Evolutionary conservation across 805 yeast species (phyloP), one percentile per base, ranked within the genome.

Genomic region (Ogataea dorogensis): DNA sequence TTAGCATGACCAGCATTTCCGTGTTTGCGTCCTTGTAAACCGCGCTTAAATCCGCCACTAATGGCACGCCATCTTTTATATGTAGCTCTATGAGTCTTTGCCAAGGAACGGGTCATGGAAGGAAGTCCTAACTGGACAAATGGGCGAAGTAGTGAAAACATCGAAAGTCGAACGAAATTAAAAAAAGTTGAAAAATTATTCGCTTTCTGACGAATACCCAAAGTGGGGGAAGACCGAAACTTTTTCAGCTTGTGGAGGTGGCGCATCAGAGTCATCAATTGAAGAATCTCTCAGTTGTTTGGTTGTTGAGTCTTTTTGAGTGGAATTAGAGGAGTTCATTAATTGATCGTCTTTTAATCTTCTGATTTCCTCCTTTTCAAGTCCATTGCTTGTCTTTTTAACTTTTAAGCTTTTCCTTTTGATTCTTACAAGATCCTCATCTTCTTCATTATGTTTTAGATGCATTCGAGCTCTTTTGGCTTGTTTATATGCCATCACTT

Each of bases 1-100:
- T 75, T 65, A 20, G 88, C 73, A 82, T 93, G 89, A 15, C 95
- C 89, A 2, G 88, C 86, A 54, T 89, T 89, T 33, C 97, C 96
- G 59, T 89, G 97, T 48, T 85, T 83, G 66, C 95, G 77, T 8
- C 96, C 95, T 14, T 94, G 83, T 50, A 79, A 77, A 44, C 73
- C 89, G 56, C 86, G 67, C 50, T 79, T 74, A 62, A 70, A 72
- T 14, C 68, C 81, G n/a, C 77, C 74, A 2, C 84, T 86, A 4
- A 84, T 81, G 52, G 78, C 79, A 58, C 82, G 75, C 79, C 93
- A 86, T 64, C 97, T 75, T 58, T 84, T 86, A 31, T 88, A 88
- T 5, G 94, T 81, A 17, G 94, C 86, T 56, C 86, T 80, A 57
- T 86, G 93, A 3, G 96, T 79, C 60, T 87, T 84, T 73, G 80